Conservation (phyloP, 768 basidiomycete genomes). For the Russula brevipes region DNA sequence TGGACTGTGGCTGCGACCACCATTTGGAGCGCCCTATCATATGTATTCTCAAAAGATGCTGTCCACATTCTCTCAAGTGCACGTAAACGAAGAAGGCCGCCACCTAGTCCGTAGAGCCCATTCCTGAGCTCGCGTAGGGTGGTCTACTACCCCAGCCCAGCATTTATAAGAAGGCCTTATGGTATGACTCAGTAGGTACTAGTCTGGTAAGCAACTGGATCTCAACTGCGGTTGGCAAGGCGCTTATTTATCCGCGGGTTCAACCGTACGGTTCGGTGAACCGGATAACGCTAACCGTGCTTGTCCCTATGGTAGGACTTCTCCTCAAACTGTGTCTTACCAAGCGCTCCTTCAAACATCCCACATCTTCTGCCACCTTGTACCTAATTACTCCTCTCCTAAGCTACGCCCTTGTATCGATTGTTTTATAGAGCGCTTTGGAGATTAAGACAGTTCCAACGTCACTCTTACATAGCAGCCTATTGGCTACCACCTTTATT, state of each 20-base stretch:
- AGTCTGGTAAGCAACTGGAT: neutral
- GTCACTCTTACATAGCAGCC: neutral
- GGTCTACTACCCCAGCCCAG: neutral
- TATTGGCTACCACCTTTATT: neutral
- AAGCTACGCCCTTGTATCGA: neutral
- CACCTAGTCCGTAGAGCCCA: neutral
- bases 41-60: conserved; percentile 69
- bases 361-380: no score
- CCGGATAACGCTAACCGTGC: no score
- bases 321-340: no score
- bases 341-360: no score
- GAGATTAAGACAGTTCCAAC: neutral
- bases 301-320: no score
- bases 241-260: no score
- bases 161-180: neutral
- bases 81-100: conserved; percentile 3
- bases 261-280: no score
- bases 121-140: neutral
- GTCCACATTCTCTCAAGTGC: conserved; percentile 45
- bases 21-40: conserved; percentile 84
- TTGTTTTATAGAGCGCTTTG: neutral
- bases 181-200: neutral
- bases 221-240: no score
- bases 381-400: no score
- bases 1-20: conserved; percentile 87